These are phyloP conservation scores for Leishmania gerbilli DNA, from an alignment of 208 protist genomes.

Conservation along the genomic window DNA sequence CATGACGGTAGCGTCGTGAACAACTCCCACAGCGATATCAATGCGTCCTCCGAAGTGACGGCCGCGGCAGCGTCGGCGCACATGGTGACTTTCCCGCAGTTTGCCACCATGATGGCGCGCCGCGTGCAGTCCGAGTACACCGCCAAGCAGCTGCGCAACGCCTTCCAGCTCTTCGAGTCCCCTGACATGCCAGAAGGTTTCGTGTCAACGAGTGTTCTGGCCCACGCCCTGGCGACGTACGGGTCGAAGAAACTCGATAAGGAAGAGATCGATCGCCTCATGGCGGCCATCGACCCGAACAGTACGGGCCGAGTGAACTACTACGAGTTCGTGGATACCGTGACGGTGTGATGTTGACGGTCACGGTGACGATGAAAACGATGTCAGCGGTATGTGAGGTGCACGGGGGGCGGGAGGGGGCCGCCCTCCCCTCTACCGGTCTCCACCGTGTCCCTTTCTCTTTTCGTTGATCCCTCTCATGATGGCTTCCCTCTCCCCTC, in stretches of 20 bases:
- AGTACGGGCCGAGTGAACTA: slow-evolving; percentile 88
- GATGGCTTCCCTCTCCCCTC: neutral
- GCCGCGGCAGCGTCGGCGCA: neutral
- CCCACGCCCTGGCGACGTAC: slow-evolving; percentile 89
- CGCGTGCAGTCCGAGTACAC: slow-evolving; percentile 89
- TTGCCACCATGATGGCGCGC: slow-evolving; percentile 86
- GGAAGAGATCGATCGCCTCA: slow-evolving; percentile 77
- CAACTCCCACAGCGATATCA: slow-evolving; percentile 5
- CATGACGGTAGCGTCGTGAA: slow-evolving; percentile 1
- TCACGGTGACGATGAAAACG: neutral
- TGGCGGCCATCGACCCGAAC: slow-evolving; percentile 82
- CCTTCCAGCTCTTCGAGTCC: slow-evolving; percentile 93
- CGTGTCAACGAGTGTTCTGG: slow-evolving; percentile 84
- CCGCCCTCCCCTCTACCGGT: neutral
- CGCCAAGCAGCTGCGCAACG: slow-evolving; percentile 79
- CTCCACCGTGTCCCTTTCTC: neutral
- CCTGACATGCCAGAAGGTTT: slow-evolving; percentile 76
- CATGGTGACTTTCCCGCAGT: slow-evolving; percentile 86
- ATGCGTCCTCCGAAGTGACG: neutral
- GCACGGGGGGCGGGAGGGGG: neutral
- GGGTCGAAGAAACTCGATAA: slow-evolving; percentile 84
- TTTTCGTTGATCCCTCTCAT: neutral
- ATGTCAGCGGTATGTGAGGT: neutral
- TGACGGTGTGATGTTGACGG: slow-evolving; percentile 38
- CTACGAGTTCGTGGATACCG: slow-evolving; percentile 85